These are phyloP conservation scores for Metschnikowia orientalis DNA, from an alignment of 805 yeast species.

Conservation along the genomic window DNA sequence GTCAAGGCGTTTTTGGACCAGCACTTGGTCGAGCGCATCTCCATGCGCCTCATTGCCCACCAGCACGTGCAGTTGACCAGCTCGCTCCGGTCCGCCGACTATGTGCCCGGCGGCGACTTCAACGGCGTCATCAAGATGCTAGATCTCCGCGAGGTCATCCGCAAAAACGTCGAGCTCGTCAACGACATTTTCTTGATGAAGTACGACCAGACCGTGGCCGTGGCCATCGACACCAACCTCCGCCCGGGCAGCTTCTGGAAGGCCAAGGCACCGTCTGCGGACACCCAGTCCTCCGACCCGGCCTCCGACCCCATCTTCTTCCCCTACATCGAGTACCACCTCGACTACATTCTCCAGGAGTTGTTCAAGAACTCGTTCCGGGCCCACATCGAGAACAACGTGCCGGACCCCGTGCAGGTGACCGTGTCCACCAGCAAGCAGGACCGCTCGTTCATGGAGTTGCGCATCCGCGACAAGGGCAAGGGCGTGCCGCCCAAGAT, in stretches of 20 bases:
- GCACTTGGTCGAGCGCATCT: constrained; percentile 78
- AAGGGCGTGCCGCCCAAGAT: constrained; percentile 76
- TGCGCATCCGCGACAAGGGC: constrained; percentile 81
- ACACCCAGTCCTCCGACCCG: constrained; percentile 37
- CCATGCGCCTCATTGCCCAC: constrained; percentile 81
- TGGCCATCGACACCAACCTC: constrained; percentile 47
- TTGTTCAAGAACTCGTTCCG: constrained; percentile 81
- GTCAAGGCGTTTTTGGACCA: constrained; percentile 63
- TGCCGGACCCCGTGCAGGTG: constrained; percentile 35
- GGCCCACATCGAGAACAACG: constrained; percentile 74
- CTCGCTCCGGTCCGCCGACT: constrained; percentile 34
- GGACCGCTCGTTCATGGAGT: constrained; percentile 47
- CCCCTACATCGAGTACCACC: constrained; percentile 82
- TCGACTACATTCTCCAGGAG: constrained; percentile 86
- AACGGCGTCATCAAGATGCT: constrained; percentile 60
- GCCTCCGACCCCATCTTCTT: constrained; percentile 52
- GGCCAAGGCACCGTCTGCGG: constrained; percentile 17
- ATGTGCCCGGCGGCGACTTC: constrained; percentile 53
- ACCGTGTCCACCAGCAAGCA: constrained; percentile 32
- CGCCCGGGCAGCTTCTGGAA: constrained; percentile 28
- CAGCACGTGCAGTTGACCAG: constrained; percentile 69
- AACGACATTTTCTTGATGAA: constrained; percentile 79
- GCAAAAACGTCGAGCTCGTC: constrained; percentile 65
- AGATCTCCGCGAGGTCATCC: constrained; percentile 59
- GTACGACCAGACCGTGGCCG: constrained; percentile 68